Evolutionary conservation across 768 basidiomycete species (phyloP).

Genomic region (Aureoboletus auriporus): DNA sequence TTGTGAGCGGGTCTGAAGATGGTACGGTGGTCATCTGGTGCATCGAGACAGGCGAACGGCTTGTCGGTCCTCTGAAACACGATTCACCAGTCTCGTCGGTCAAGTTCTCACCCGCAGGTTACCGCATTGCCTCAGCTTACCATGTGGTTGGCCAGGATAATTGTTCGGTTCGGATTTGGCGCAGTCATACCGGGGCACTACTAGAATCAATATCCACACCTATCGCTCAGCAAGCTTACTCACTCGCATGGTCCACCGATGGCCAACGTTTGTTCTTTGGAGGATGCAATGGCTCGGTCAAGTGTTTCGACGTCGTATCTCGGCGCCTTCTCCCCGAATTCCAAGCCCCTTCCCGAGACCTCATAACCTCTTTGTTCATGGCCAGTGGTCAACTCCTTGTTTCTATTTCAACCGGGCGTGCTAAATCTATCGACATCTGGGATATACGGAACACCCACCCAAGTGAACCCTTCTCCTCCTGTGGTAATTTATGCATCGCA

Average conservation of each 20-base stretch:
- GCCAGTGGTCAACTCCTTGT: constrained; percentile 7
- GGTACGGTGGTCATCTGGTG: constrained; percentile 6
- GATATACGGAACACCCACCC: constrained; percentile 1
- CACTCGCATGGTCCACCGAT: constrained; percentile 17
- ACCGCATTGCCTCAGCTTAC: constrained; percentile 7
- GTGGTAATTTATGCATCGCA: background rate
- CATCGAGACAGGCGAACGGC: background rate
- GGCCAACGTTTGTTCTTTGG: constrained; percentile 13
- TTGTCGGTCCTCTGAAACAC: constrained; percentile 1
- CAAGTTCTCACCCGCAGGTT: constrained; percentile 16
- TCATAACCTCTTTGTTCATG: constrained; percentile 5
- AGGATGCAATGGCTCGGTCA: constrained; percentile 5
- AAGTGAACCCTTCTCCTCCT: constrained; percentile 1
- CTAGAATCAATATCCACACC: background rate
- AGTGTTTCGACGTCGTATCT: constrained; percentile 8
- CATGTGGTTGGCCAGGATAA: background rate
- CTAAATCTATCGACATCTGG: constrained; percentile 10
- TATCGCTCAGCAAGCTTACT: background rate
- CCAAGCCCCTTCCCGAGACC: background rate
- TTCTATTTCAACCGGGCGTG: constrained; percentile 7
- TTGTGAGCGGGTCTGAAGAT: constrained; percentile 2
- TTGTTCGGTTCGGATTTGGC: constrained; percentile 9
- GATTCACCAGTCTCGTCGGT: constrained; percentile 6
- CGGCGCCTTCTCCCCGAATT: background rate
- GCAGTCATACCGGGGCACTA: constrained; percentile 4